Base-by-base conservation (phyloP, 148 eudicot species). In the Amaranthus hypochondriacus region DNA sequence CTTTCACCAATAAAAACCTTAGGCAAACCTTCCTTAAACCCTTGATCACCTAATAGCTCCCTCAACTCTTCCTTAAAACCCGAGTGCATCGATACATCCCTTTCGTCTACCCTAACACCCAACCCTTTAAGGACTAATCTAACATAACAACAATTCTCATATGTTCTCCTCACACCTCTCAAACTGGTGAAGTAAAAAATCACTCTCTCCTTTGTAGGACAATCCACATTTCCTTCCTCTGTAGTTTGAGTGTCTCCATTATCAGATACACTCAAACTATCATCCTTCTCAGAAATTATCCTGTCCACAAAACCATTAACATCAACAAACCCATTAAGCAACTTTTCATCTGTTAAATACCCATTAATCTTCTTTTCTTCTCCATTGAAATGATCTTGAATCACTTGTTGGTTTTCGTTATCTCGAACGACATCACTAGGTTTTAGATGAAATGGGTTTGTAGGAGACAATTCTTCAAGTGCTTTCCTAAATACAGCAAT, bases 31-130 rank as follows among this genome's bases (percentile, higher is more conserved):
- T 86, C 86, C 65, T 48, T 66, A 42, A 65, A 57, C 55, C 75
- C 79, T 3, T 28, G 39, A 28, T 77, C 84, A 4, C 88, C 90
- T 71, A 88, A 60, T 28, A 86, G 73, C 76, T 86, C 96, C 64
- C 78, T 89, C 54, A 94, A 46, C 73, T 94, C 98, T 14, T 92
- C 88, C 78, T 85, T 94, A 52, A 92, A 94, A 56, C 86, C 96
- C 7, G 85, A 89, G 75, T 94, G 93, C 98, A 94, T 91, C 14
- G 98, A 94, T 9, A 94, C 90, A 74, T 94, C 98, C 71, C 96
- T 84, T 78, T 94, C 98, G 61, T 92, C 98, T 13, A 94, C 77
- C 51, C 81, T 74, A 72, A 92, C 86, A 13, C 93, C 84, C 2
- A 85, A 58, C n/a, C 86, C 86, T 50, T 92, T 94, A 52, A 94